A percentile compares a stretch with the other conserved stretches of the same genome.
Evolutionary conservation across 352 stramenopile species (phyloP).

Genomic region (Pythium dissotocum): DNA sequence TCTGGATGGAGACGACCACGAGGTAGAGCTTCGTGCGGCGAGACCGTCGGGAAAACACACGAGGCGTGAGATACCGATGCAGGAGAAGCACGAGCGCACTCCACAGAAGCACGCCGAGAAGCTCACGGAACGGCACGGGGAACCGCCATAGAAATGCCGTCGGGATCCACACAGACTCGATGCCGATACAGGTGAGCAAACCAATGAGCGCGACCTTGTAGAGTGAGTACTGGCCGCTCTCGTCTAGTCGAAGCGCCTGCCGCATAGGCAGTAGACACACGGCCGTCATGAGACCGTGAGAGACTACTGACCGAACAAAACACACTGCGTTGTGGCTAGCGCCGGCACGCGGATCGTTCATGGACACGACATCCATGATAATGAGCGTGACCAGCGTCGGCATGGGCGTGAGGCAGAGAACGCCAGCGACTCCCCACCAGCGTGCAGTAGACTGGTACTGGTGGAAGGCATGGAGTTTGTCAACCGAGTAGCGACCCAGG

Average conservation of each 20-base stretch:
- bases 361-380: conserved; percentile 10
- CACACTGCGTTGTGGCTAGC: conserved; percentile 3
- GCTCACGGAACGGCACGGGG: conserved; percentile 21
- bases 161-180: conserved; percentile 21
- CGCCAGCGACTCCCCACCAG: conserved; percentile 17
- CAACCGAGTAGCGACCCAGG: conserved; percentile 32
- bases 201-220: conserved; percentile 12
- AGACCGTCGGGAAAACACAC: not conserved
- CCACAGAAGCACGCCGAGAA: conserved; percentile 12
- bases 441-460: conserved; percentile 26
- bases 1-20: conserved; percentile 8
- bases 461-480: conserved; percentile 38
- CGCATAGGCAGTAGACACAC: conserved; percentile 13
- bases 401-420: conserved; percentile 28
- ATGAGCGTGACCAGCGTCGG: conserved; percentile 16
- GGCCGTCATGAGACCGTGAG: conserved; percentile 12
- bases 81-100: not conserved
- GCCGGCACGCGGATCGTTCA: conserved; percentile 11
- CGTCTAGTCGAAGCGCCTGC: conserved; percentile 22
- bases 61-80: conserved; percentile 1
- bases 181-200: not conserved
- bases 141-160: conserved; percentile 19
- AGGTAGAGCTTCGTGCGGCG: conserved; percentile 6
- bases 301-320: conserved; percentile 16
- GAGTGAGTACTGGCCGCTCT: conserved; percentile 7